Evolutionary conservation across 768 basidiomycete genomes (phyloP), one percentile per base, ranked within the genome.

Genomic region (Phlebiopsis gigantea): DNA sequence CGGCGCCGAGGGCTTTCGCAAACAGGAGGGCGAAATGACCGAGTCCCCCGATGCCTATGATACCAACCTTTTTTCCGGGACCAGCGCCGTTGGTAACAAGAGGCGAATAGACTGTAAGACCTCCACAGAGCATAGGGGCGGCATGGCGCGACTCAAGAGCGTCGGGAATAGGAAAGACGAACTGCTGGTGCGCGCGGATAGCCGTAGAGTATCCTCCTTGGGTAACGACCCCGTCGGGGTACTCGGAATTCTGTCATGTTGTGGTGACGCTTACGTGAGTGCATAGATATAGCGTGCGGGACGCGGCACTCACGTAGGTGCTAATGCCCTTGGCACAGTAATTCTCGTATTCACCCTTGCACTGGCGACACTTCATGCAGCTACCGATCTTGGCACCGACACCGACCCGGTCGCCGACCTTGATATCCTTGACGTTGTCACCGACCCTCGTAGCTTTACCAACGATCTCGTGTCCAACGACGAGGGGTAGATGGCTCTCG

Each of bases 21-120:
- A 77, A 80, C 29, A 78, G 62, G 49, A 78, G 61, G 19, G 62
- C 66, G 53, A 62, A 71, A 58, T 68, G 69, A 0, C 79, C 80
- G 19, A 85, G 71, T 21, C 84, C 85, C 34, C 85, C 85, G 31
- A 88, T 77, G 41, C 85, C 85, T 59, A 87, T 72, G 34, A 88
- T 68, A 41, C 84, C 87, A 60, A 88, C 80, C 58, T 76, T 78
- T 70, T 81, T 84, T 39, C 84, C 84, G 0, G 82, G 80, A 0
- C 83, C 83, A 55, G 62, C 66, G 26, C 78, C 78, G 67, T 82
- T 77, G 29, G 78, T 72, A 26, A 75, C 72, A 19, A 88, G 70
- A 12, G 86, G 84, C 0, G 82, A 83, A 70, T 73, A 85, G 8
- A 81, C 78, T 5, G 84, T 85, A 17, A 85, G 65, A 26, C 84